Base-by-base conservation (phyloP, 306 rosid species). In the Notholithocarpus densiflorus region DNA sequence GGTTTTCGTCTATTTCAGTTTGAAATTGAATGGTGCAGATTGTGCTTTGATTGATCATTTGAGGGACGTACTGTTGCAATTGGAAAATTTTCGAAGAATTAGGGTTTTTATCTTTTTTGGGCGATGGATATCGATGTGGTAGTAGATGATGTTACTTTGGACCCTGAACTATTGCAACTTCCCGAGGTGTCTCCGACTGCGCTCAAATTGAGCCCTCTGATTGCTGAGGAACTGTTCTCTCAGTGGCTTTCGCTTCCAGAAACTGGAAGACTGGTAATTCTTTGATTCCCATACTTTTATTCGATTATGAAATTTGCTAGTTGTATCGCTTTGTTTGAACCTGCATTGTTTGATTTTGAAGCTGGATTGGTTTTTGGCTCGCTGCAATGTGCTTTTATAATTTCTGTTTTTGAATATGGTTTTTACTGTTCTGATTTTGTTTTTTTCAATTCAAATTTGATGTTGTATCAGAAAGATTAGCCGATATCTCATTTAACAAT, bases 191-290 rank as follows among this genome's bases (percentile, higher is more conserved):
- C 97, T 40, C 77, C 93, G 66, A 59, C 76, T 43, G 88, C 88
- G n/a, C 76, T 92, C 56, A 90, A 92, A 86, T 51, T 88, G 51
- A 87, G 78, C 82, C 92, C 91, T 53, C 64, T 56, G 78, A 86
- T 90, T 72, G 90, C 89, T n/a, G 97, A 90, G 80, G 91, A 92
- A 80, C 84, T 92, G 73, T 92, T 84, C 61, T 75, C 88, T 43
- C 97, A 88, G 86, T 92, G 97, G 97, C 97, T 92, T 80, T 90
- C 94, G 15, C 94, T 90, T 52, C 92, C 94, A 3, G 91, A 92
- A 64, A 92, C 97, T 64, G 78, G 84, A 57, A 89, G 94, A 77
- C 81, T 92, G 97, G 97, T 92, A 81, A 81, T 71, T 48, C 66
- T 14, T 32, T 64, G 45, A 64, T 29, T 64, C 8, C 11, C 21